Percentiles rank a stretch among this genome's conserved stretches.
Conservation (phyloP, 2,329 filamentous ascomycete species). For the Albophoma yamanashiensis region DNA sequence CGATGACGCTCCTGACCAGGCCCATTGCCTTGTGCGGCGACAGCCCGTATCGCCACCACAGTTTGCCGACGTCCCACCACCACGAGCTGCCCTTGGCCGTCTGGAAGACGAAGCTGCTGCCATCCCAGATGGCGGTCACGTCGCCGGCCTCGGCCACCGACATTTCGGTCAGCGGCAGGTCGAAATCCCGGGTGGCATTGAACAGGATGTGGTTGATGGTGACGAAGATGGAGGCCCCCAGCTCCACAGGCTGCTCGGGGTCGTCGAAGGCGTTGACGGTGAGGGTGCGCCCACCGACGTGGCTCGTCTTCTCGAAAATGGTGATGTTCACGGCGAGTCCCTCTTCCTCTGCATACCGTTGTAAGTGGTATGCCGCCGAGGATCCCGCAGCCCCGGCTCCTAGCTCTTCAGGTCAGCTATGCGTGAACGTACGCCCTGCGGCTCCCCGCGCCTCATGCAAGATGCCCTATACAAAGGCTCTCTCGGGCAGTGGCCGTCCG, state of each 20-base stretch:
- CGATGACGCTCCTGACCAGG: conserved; percentile 61
- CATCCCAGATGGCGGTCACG: conserved; percentile 76
- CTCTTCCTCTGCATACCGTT: conserved; percentile 55
- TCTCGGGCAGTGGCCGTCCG: background rate
- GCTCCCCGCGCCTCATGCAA: background rate
- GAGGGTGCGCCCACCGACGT: conserved; percentile 76
- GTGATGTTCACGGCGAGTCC: conserved; percentile 64
- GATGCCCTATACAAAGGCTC: background rate
- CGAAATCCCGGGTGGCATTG: conserved; percentile 60
- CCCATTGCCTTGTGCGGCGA: conserved; percentile 64
- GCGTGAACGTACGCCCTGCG: background rate
- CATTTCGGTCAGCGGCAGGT: conserved; percentile 45
- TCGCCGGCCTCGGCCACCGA: conserved; percentile 37
- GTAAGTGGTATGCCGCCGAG: conserved; percentile 75
- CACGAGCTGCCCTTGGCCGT: conserved; percentile 46
- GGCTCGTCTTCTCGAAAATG: conserved; percentile 69
- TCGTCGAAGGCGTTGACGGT: conserved; percentile 71
- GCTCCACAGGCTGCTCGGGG: conserved; percentile 58
- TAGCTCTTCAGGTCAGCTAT: conserved; percentile 20
- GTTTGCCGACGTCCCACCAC: conserved; percentile 73
- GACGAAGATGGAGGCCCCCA: conserved; percentile 90
- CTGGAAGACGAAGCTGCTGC: conserved; percentile 59
- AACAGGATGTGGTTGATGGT: conserved; percentile 72
- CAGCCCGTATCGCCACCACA: conserved; percentile 78
- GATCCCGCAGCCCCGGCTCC: conserved; percentile 85